Base-by-base conservation (phyloP, 495 filamentous ascomycete species). In the Lasiosphaeris hirsuta region DNA sequence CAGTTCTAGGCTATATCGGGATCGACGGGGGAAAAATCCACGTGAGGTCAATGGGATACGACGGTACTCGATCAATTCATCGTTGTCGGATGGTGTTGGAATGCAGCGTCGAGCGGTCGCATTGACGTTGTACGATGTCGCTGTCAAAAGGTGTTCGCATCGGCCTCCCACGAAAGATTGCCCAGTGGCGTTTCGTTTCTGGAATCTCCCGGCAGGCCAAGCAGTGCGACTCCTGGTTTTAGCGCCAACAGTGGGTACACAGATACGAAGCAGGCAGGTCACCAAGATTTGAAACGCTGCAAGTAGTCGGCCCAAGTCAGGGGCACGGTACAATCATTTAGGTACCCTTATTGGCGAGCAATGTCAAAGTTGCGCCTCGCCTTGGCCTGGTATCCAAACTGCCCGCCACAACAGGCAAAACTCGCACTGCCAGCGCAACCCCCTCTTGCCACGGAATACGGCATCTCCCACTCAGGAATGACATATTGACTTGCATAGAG, bases 111-210 rank as follows among this genome's bases (percentile, higher is more conserved):
- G 54, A 38, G 55, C 51, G 53, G 50, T 65, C 46, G 59, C 52
- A 45, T 50, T 58, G 23, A 30, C 50, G 66, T 69, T 56, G 63
- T 55, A 66, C 59, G 37, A 33, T 34, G 63, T 19, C 34, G 59
- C 56, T 63, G 58, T 59, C 49, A 58, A 72, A 69, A 68, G 63
- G 63, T 70, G 69, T 68, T 69, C 64, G 67, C 53, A 65, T 61
- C 65, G 61, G 60, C 58, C 56, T 65, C 56, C 44, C 41, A 45
- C 36, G 17, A 45, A 63, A 41, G 41, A 49, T 48, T 51, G 50
- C 39, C 35, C 51, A 60, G 65, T 66, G 67, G 60, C 60, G 63
- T 68, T 64, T 58, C 53, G 54, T 62, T 65, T 63, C 54, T 43
- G 37, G n/a, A n/a, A 51, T 18, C 23, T n/a, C 40, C 60, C 49